phyloP scores from a whole-genome alignment of 495 filamentous ascomycete species.

The Alectoria sarmentosa region DNA sequence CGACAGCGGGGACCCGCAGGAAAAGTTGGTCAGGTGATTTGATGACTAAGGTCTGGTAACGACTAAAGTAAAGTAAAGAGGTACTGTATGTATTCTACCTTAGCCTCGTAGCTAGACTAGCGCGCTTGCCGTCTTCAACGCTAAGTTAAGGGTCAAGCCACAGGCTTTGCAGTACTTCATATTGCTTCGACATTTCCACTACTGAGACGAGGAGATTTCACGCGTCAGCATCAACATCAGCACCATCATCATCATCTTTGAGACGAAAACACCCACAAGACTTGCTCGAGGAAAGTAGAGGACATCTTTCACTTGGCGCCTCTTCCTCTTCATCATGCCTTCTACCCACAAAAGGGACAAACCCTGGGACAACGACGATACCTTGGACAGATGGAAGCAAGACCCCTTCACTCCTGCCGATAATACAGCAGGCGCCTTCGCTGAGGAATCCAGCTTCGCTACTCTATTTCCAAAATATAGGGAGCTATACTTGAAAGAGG shows the following conservation, averaged over 20 bases:
- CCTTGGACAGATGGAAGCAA: slow-evolving; percentile 92
- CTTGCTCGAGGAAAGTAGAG: neutral
- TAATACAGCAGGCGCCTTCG: slow-evolving; percentile 78
- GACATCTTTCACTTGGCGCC: neutral
- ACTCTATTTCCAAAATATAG: slow-evolving; percentile 97
- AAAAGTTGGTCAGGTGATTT: neutral
- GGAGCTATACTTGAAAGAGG: slow-evolving; percentile 84
- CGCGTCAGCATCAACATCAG: too few relatives aligned
- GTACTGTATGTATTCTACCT: too few relatives aligned
- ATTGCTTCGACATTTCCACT: too few relatives aligned
- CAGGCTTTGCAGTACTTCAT: neutral
- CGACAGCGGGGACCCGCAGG: slow-evolving; percentile 2
- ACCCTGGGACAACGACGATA: slow-evolving; percentile 93
- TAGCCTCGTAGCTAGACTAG: too few relatives aligned
- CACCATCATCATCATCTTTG: too few relatives aligned
- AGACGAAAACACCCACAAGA: too few relatives aligned
- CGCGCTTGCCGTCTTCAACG: too few relatives aligned
- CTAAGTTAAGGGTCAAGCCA: neutral
- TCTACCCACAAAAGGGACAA: slow-evolving; percentile 92
- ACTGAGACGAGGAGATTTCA: too few relatives aligned
- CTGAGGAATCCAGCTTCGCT: slow-evolving; percentile 83
- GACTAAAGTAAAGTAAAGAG: too few relatives aligned
- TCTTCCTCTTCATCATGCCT: slow-evolving; percentile 53
- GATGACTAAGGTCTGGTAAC: too few relatives aligned
- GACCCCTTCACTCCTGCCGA: slow-evolving; percentile 72